Evolutionary conservation across 1,139 yeast species (phyloP), one percentile per base, ranked within the genome.

Genomic region (Candida frijolesensis): DNA sequence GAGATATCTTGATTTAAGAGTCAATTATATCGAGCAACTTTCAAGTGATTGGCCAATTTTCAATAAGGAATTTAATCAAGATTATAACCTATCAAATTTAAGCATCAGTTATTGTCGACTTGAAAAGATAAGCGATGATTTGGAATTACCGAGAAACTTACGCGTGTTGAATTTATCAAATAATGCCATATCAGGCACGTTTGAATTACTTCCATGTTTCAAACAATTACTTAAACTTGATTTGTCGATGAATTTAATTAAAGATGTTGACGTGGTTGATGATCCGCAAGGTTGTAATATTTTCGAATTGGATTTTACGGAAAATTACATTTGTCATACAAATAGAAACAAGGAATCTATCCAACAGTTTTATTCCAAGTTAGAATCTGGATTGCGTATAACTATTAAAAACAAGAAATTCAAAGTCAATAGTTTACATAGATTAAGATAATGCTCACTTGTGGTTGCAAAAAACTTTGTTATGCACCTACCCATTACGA

Each of bases 341-440:
- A 47, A 14, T 39, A 19, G 35, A 32, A 56, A 22, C 49, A 56
- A 42, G 45, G 57, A 32, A 52, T 22, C 44, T 4, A 46, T 59
- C 6, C 55, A 51, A 7, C 52, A 54, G 14, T 67, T 70, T 44
- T 71, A 70, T 53, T 57, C 57, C n/a, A 50, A 53, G 1, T 50
- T 71, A 29, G 71, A 67, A 44, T 15, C 19, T 1, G 60, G 63
- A 7, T 53, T 70, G n/a, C 66, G 67, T 0, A 56, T 62, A 9
- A 48, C 49, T 34, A 66, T 64, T 2, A 48, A 37, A 10, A 44
- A 33, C 32, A 43, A 47, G 34, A 66, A 66, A 49, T 65, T 60
- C 48, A 66, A 67, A 51, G 60, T 68, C 9, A 68, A 68, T 53
- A 59, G 65, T 42, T 51, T 62, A 35, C 74, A 69, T 53, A 54